These are phyloP conservation scores for Microcyclosporella mali DNA, from an alignment of 2,329 filamentous ascomycete genomes.

Conservation along the genomic window DNA sequence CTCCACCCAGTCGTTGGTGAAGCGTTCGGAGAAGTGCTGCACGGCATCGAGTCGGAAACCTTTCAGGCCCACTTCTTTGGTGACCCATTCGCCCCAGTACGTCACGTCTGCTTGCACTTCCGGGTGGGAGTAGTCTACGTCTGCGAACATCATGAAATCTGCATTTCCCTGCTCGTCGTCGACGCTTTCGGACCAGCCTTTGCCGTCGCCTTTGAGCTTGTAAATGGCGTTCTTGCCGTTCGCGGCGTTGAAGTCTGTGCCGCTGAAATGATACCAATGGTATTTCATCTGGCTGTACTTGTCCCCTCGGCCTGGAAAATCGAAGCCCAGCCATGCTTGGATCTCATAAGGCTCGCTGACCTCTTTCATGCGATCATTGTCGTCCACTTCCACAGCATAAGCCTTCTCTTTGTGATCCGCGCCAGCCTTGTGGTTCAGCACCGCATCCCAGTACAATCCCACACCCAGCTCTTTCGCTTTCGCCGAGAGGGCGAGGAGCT, in stretches of 20 bases:
- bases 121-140: slow-evolving; percentile 58
- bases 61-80: slow-evolving; percentile 52
- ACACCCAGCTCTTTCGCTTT: slow-evolving; percentile 50
- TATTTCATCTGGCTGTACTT: slow-evolving; percentile 58
- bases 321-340: slow-evolving; percentile 60
- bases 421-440: slow-evolving; percentile 64
- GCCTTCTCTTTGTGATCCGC: slow-evolving; percentile 60
- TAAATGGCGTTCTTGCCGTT: slow-evolving; percentile 56
- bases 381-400: slow-evolving; percentile 56
- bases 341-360: slow-evolving; percentile 41
- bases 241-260: slow-evolving; percentile 57
- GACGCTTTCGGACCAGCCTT: slow-evolving; percentile 56
- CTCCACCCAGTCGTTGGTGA: slow-evolving; percentile 57
- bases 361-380: slow-evolving; percentile 17
- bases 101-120: slow-evolving; percentile 60
- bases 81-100: slow-evolving; percentile 63
- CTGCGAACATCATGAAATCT: slow-evolving; percentile 65
- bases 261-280: slow-evolving; percentile 60
- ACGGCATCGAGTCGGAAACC: slow-evolving; percentile 66
- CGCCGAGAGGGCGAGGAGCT: slow-evolving; percentile 49
- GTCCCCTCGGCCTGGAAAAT: slow-evolving; percentile 55
- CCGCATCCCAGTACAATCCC: slow-evolving; percentile 60
- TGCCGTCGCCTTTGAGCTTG: slow-evolving; percentile 47
- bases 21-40: slow-evolving; percentile 62
- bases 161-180: slow-evolving; percentile 55